Evolutionary conservation across 2,329 filamentous ascomycete genomes (phyloP).

Genomic region (Aspergillus costaricaensis): DNA sequence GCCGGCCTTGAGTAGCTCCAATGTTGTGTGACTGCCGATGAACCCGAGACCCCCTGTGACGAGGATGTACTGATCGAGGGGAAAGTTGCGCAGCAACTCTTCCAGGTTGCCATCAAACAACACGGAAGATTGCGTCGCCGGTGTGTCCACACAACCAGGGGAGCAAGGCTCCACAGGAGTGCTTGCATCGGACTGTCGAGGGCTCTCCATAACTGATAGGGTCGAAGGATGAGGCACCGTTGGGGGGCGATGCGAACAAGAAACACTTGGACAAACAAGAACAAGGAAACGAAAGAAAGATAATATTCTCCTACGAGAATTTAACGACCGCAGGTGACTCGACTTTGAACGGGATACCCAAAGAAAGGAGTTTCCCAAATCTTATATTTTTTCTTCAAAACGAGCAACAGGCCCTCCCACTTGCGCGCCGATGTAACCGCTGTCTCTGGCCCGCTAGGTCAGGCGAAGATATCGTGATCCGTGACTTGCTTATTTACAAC

Average conservation of each 20-base stretch:
- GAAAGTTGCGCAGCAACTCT: constrained; percentile 44
- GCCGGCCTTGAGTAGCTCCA: constrained; percentile 44
- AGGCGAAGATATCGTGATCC: constrained; percentile 23
- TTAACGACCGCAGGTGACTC: constrained; percentile 16
- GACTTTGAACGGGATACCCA: neutral
- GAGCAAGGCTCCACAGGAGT: constrained; percentile 35
- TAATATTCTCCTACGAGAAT: constrained; percentile 1
- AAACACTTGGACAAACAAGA: constrained; percentile 12
- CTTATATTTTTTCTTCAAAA: constrained; percentile 24
- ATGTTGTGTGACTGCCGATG: constrained; percentile 46
- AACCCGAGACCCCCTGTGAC: constrained; percentile 47
- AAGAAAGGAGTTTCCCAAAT: constrained; percentile 23
- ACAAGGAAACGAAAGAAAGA: constrained; percentile 16
- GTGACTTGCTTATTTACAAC: constrained; percentile 25
- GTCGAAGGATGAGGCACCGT: constrained; percentile 13
- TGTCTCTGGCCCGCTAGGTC: constrained; percentile 18
- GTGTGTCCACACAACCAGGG: constrained; percentile 40
- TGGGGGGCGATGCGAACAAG: constrained; percentile 13
- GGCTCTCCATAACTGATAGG: constrained; percentile 31
- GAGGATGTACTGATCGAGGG: constrained; percentile 45
- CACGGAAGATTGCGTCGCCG: constrained; percentile 47
- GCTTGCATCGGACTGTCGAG: constrained; percentile 31
- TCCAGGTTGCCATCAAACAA: constrained; percentile 49
- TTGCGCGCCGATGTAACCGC: constrained; percentile 26
- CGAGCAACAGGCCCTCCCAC: constrained; percentile 12